phyloP scores from a whole-genome alignment of 1,284 basidiomycete genomes.

The Amylostereum chailletii region DNA sequence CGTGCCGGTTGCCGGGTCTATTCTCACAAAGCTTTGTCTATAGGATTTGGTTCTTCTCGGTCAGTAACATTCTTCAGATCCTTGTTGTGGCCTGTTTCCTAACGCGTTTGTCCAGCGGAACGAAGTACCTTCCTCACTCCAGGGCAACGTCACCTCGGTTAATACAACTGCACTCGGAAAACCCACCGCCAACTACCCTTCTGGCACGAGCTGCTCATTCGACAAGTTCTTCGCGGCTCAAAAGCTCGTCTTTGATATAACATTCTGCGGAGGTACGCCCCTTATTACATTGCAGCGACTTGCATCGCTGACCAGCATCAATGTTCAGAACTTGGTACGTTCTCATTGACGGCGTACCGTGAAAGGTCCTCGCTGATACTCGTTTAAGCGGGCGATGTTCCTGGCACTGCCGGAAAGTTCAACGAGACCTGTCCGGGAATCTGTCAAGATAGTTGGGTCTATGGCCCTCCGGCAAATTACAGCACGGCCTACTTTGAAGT shows the following conservation, averaged over 20 bases:
- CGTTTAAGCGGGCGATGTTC: background rate
- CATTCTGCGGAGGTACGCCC: background rate
- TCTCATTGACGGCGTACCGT: too few species aligned
- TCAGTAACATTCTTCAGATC: background rate
- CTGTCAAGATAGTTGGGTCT: background rate
- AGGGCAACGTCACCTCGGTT: background rate
- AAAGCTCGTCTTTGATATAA: constrained; percentile 1
- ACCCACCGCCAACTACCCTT: background rate
- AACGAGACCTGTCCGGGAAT: background rate
- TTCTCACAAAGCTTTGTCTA: background rate
- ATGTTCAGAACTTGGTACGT: background rate
- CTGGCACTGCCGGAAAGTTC: background rate
- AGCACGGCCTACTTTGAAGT: background rate
- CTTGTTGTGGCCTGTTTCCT: background rate
- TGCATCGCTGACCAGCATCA: background rate
- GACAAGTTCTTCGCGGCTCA: background rate
- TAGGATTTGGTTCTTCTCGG: background rate
- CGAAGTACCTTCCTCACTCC: background rate
- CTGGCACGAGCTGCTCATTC: background rate
- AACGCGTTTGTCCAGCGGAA: background rate
- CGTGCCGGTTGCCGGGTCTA: background rate
- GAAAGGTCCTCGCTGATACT: too few species aligned
- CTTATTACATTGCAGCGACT: background rate
- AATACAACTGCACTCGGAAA: background rate
- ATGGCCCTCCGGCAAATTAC: background rate